Base-by-base conservation (phyloP, 768 basidiomycete genomes). In the Tylopilus rubrobrunneus region DNA sequence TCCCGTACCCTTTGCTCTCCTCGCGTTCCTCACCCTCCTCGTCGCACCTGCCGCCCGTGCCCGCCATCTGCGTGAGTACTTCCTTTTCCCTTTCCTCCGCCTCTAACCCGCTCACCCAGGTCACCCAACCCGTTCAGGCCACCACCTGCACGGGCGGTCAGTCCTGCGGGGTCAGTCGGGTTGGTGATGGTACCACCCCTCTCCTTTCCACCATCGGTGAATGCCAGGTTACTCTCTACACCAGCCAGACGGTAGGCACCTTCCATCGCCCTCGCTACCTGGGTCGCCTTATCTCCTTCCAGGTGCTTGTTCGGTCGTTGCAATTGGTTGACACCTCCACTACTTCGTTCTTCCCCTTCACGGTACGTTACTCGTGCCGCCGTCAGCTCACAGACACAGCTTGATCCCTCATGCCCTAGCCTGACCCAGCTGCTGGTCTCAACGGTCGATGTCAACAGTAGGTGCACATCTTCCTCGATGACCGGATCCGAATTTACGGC, bases 391-490 rank as follows among this genome's bases (percentile, higher is more conserved):
- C 19, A 19, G 19, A 19, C 19, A 19, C 19, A 19, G 1, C 19
- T 19, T 19, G 19, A 19, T 19, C 19, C 19, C 19, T 19, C 19
- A 19, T 19, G 19, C 19, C 19, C 19, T 45, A 87, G 84, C 83
- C 84, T 45, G 74, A 78, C 58, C 71, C 84, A 0, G 56, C 68
- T 48, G 83, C 77, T 43, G 86, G 85, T 43, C 74, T 82, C 1
- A 72, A 83, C 61, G 71, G 19, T 19, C 19, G 19, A 19, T 19
- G 74, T 56, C 59, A 60, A 44, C 89, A 86, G 87, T 87, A 62
- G 53, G 84, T 50, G 8, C 33, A 23, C 59, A 14, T 28, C 15
- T 29, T 10, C 10, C 28, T 39, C 52, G 43, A 12, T 12, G 19
- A 17, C 12, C n/a, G n/a, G 3, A 42, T 55, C 19, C 42, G 21